Evolutionary conservation across 495 filamentous ascomycete genomes (phyloP).

Genomic region (Penicillium crystallinum): DNA sequence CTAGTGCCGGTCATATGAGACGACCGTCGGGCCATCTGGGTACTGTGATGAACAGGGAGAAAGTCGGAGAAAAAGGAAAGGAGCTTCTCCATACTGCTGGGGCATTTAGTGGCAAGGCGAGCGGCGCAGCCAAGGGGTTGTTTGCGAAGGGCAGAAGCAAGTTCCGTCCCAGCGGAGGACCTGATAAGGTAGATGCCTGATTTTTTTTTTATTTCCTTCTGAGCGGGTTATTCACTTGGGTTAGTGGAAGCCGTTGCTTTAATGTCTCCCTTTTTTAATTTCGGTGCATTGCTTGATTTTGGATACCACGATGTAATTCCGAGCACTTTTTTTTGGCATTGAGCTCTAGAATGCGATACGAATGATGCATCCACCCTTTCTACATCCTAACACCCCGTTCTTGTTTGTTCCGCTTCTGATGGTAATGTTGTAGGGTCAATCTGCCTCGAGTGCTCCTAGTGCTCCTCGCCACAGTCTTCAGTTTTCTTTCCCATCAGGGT

Average conservation of each 20-base stretch:
- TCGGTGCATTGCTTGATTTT: conserved; percentile 29
- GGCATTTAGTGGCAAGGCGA: conserved; percentile 61
- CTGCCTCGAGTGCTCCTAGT: conserved; percentile 24
- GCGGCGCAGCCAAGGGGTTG: conserved; percentile 76
- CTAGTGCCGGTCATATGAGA: conserved; percentile 28
- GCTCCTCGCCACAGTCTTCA: conserved; percentile 19
- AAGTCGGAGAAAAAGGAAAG: conserved; percentile 70
- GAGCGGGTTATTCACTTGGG: conserved; percentile 9
- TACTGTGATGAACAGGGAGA: conserved; percentile 37
- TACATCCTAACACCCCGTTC: conserved; percentile 9
- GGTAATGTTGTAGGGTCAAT: conserved; percentile 42
- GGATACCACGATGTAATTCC: conserved; percentile 38
- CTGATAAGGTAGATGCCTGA: conserved; percentile 76
- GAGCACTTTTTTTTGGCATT: conserved; percentile 29
- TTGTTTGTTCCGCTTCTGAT: conserved; percentile 23
- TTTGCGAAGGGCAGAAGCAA: conserved; percentile 83
- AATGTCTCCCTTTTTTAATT: conserved; percentile 22
- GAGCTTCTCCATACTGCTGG: conserved; percentile 78
- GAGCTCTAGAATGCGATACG: conserved; percentile 37
- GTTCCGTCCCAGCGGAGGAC: conserved; percentile 54
- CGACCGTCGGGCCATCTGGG: conserved; percentile 36
- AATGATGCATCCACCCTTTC: conserved; percentile 27
- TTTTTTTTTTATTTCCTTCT: conserved; percentile 33
- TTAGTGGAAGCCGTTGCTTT: conserved; percentile 14
- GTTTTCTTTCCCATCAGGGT: conserved; percentile 13